phyloP scores from a whole-genome alignment of 148 eudicot genomes.

The Simmondsia chinensis region DNA sequence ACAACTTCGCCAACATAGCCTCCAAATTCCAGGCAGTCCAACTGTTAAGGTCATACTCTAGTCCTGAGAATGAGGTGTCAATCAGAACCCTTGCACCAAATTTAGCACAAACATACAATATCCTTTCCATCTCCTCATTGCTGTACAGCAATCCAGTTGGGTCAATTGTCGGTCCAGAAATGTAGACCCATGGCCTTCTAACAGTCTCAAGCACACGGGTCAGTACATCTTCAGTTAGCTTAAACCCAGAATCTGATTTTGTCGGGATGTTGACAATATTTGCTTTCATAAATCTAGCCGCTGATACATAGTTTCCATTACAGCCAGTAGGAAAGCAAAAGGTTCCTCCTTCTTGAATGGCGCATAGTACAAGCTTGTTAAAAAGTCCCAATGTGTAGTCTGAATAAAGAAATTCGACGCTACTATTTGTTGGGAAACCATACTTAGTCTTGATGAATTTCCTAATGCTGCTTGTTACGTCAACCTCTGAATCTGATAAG shows the following conservation, averaged over 20 bases:
- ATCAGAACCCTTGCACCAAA: constrained; percentile 79
- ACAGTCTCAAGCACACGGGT: constrained; percentile 32
- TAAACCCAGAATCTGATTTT: constrained; percentile 50
- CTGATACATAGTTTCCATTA: constrained; percentile 74
- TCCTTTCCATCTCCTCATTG: constrained; percentile 55
- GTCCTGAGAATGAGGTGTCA: constrained; percentile 87
- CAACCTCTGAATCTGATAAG: constrained; percentile 62
- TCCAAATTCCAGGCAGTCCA: constrained; percentile 68
- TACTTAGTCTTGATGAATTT: constrained; percentile 52
- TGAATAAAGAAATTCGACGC: constrained; percentile 55
- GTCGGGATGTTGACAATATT: constrained; percentile 49
- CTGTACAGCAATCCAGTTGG: constrained; percentile 85
- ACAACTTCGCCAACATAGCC: constrained; percentile 39
- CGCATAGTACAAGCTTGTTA: constrained; percentile 76
- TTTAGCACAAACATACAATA: constrained; percentile 67
- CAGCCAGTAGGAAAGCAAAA: constrained; percentile 87
- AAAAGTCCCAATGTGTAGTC: constrained; percentile 76
- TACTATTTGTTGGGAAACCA: constrained; percentile 47
- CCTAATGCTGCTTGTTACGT: constrained; percentile 56
- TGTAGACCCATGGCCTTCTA: constrained; percentile 80
- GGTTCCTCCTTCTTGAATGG: constrained; percentile 89
- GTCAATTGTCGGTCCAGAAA: constrained; percentile 83
- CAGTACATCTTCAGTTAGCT: constrained; percentile 52
- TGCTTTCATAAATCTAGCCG: constrained; percentile 82
- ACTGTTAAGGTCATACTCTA: constrained; percentile 42